These are phyloP conservation scores for Salvia rosmarinus DNA, from an alignment of 257 asterid genomes.

Conservation along the genomic window DNA sequence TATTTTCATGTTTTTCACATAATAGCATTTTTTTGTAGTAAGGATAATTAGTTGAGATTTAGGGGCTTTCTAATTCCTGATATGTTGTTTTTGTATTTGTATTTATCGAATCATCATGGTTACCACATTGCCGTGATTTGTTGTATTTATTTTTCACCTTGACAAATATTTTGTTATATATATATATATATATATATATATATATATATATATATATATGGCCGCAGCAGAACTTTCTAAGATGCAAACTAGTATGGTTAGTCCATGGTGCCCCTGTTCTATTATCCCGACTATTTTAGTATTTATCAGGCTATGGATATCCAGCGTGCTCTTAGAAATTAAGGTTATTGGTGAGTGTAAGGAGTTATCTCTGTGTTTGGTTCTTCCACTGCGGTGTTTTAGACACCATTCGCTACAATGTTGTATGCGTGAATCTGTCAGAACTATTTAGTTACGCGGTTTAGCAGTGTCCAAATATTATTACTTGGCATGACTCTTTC, in stretches of 20 bases:
- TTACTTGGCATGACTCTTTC: neutral
- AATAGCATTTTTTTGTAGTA: neutral
- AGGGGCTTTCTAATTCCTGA: neutral
- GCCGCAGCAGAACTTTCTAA: constrained; percentile 6
- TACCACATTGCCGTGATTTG: neutral
- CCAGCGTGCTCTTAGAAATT: constrained; percentile 1
- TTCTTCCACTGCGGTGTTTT: constrained; percentile 8
- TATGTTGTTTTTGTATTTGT: neutral
- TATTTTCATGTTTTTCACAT: neutral
- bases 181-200: no score
- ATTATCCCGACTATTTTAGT: neutral
- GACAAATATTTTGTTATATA: neutral
- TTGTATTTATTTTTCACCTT: constrained; percentile 3
- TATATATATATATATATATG: no score
- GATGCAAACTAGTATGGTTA: neutral
- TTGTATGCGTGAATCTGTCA: neutral
- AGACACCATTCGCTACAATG: neutral
- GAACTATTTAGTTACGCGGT: neutral
- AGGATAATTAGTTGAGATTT: neutral
- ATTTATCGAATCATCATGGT: neutral
- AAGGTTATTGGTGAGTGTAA: constrained; percentile 16
- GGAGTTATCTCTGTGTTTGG: constrained; percentile 13
- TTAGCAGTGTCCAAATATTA: neutral
- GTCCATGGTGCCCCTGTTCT: constrained; percentile 7
- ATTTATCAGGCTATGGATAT: constrained; percentile 13